phyloP scores from a whole-genome alignment of 83 land plant species.

The Isoetes engelmannii region DNA sequence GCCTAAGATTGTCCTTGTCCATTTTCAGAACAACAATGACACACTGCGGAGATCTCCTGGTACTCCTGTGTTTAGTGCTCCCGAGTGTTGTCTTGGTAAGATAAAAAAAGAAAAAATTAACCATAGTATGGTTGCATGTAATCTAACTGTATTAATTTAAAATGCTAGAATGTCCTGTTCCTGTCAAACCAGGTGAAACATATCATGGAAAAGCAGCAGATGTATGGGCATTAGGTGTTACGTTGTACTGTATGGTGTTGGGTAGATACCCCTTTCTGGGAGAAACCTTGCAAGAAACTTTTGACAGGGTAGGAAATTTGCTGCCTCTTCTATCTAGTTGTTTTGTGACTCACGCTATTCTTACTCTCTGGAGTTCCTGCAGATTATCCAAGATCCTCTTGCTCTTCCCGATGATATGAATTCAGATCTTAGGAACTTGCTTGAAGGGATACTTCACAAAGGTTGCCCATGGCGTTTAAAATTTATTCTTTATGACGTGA shows the following conservation, averaged over 20 bases:
- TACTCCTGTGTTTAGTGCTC: conserved; percentile 3
- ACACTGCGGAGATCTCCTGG: neutral
- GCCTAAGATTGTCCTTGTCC: too few species aligned
- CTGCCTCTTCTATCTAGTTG: too few species aligned
- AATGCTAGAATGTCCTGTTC: too few species aligned
- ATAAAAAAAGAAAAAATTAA: too few species aligned
- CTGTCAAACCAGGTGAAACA: conserved; percentile 48
- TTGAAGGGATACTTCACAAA: conserved; percentile 15
- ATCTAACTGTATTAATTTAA: too few species aligned
- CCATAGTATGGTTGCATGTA: too few species aligned
- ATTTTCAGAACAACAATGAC: neutral
- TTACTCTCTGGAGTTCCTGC: neutral
- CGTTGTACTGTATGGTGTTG: conserved; percentile 79
- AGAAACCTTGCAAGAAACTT: conserved; percentile 81
- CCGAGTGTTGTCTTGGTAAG: neutral
- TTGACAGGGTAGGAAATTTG: conserved; percentile 19
- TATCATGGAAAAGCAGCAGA: conserved; percentile 94
- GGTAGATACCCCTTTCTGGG: conserved; percentile 89
- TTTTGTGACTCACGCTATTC: too few species aligned
- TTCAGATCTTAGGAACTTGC: conserved; percentile 10
- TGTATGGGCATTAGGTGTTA: conserved; percentile 94
- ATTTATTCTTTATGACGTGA: neutral
- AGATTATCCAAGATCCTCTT: conserved; percentile 13
- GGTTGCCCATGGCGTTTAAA: neutral
- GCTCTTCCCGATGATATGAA: conserved; percentile 12